A percentile compares a stretch with the other conserved stretches of the same genome.
Evolutionary conservation across 129 eudicot species (phyloP).

Genomic region (Arctium minus): DNA sequence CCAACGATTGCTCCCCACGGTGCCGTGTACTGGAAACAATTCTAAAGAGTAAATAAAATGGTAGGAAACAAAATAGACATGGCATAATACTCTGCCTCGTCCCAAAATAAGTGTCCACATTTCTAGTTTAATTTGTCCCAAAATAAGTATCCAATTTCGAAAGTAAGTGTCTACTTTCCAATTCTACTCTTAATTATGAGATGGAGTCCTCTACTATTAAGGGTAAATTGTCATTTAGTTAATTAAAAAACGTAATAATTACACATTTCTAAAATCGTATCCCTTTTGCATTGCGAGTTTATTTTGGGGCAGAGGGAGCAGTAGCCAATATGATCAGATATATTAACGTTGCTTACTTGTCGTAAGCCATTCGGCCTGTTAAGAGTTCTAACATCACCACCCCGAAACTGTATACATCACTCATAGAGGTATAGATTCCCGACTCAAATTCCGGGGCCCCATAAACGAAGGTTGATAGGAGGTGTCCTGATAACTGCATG

Average conservation of each 20-base stretch:
- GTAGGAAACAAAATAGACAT: not conserved
- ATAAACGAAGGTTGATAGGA: slow-evolving; percentile 70
- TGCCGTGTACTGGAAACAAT: slow-evolving; percentile 41
- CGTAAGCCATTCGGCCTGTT: slow-evolving; percentile 89
- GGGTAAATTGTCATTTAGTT: not conserved
- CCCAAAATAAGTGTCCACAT: not conserved
- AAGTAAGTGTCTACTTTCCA: not conserved
- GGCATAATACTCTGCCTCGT: not conserved
- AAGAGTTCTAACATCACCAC: slow-evolving; percentile 92
- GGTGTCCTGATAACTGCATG: slow-evolving; percentile 83
- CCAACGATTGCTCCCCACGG: slow-evolving; percentile 88
- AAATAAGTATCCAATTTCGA: no score
- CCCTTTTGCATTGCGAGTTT: not conserved
- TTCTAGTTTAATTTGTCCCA: not conserved
- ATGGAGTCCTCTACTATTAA: not conserved
- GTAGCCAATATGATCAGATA: not conserved
- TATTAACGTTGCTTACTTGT: slow-evolving; percentile 51
- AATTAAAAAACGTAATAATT: not conserved
- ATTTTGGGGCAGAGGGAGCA: not conserved
- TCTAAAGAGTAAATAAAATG: not conserved
- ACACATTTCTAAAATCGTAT: not conserved
- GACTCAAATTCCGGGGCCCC: slow-evolving; percentile 97
- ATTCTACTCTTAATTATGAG: not conserved
- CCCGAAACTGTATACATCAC: slow-evolving; percentile 95
- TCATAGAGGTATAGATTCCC: slow-evolving; percentile 76